Percentiles rank a stretch among this genome's conserved stretches.
Evolutionary conservation across 371 early-diverging fungal genomes (phyloP).

Genomic region (Smittium mucronatum): DNA sequence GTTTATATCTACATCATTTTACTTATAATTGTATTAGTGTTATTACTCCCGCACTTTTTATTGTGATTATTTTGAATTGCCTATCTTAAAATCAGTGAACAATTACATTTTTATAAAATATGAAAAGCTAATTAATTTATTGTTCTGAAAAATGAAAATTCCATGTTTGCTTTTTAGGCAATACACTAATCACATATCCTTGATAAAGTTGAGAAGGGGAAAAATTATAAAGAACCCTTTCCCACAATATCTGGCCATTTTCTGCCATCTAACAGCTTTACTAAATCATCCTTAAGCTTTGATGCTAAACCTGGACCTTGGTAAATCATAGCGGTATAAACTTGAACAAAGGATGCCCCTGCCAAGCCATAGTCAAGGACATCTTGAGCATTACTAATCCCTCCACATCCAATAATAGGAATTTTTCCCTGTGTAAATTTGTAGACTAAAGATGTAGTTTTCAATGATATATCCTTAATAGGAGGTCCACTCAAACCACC

Average conservation of each 20-base stretch:
- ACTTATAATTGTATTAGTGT: too few species aligned
- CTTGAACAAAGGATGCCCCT: slow-evolving; percentile 62
- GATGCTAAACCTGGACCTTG: slow-evolving; percentile 57
- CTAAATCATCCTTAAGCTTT: slow-evolving; percentile 50
- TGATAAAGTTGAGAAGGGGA: too few species aligned
- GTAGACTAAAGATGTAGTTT: slow-evolving; percentile 50
- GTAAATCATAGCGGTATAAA: slow-evolving; percentile 57
- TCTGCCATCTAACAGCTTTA: slow-evolving; percentile 34
- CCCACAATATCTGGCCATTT: slow-evolving; percentile 45
- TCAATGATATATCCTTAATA: slow-evolving; percentile 46
- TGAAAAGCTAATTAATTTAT: too few species aligned
- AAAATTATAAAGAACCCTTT: too few species aligned
- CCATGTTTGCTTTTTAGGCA: too few species aligned
- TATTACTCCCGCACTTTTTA: too few species aligned
- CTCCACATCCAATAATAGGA: slow-evolving; percentile 74
- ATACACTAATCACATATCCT: too few species aligned
- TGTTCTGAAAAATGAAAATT: too few species aligned
- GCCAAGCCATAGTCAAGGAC: slow-evolving; percentile 55
- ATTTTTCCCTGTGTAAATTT: slow-evolving; percentile 47
- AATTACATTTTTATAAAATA: too few species aligned
- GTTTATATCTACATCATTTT: too few species aligned
- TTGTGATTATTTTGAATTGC: too few species aligned
- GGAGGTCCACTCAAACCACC: slow-evolving; percentile 75
- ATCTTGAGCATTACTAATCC: slow-evolving; percentile 55
- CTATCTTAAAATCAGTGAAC: too few species aligned